These are phyloP conservation scores for Malassezia brasiliensis DNA, from an alignment of 1,284 basidiomycete species.

Conservation along the genomic window DNA sequence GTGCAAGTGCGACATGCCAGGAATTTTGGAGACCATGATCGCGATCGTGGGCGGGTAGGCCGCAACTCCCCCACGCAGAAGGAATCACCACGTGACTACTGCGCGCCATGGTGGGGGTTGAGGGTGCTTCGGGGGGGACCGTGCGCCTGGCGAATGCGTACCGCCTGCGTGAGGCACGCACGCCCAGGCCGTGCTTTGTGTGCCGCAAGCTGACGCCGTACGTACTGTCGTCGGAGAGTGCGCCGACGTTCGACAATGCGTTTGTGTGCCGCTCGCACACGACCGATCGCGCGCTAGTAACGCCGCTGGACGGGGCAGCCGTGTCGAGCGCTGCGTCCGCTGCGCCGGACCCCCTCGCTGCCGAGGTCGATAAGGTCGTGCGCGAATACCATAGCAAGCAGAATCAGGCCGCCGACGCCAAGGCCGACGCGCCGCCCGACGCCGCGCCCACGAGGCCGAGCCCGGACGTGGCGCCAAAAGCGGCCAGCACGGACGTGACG, in stretches of 20 bases:
- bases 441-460: too few species aligned
- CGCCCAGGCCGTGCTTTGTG: conserved; percentile 29
- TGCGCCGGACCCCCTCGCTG: too few species aligned
- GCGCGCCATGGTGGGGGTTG: too few species aligned
- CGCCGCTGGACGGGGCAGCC: background rate
- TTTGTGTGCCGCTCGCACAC: conserved; percentile 33
- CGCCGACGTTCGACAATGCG: conserved; percentile 33
- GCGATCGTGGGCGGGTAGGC: too few species aligned
- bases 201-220: conserved; percentile 27
- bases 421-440: too few species aligned
- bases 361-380: conserved; percentile 16
- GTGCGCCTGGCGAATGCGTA: conserved; percentile 22
- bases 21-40: conserved; percentile 28
- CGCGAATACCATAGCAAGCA: conserved; percentile 17
- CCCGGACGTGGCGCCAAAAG: too few species aligned
- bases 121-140: too few species aligned
- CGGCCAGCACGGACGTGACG: too few species aligned
- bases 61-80: too few species aligned
- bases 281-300: conserved; percentile 21
- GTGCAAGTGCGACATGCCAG: conserved; percentile 31
- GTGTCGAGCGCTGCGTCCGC: background rate
- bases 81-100: background rate
- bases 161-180: conserved; percentile 30
- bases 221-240: conserved; percentile 29
- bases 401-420: background rate